Conservation (phyloP, 495 filamentous ascomycete genomes). For the Sabuloglossum arenarium region DNA sequence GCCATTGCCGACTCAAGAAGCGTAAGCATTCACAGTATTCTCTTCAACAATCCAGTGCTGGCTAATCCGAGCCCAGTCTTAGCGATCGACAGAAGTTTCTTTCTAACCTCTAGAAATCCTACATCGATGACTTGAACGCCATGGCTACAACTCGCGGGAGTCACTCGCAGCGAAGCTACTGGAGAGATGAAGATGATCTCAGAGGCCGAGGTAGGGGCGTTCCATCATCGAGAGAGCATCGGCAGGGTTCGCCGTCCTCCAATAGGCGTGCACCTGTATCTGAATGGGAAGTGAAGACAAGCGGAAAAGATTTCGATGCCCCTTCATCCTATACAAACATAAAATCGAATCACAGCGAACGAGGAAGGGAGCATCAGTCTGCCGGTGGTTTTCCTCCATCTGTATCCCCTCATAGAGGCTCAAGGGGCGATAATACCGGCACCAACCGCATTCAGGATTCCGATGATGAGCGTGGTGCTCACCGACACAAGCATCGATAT, state of each 20-base stretch:
- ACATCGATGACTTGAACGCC: neutral
- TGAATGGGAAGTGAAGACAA: constrained; percentile 2
- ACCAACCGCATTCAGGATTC: neutral
- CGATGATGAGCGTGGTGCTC: constrained; percentile 1
- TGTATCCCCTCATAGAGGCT: neutral
- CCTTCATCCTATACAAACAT: neutral
- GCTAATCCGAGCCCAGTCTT: neutral
- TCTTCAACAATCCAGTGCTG: neutral
- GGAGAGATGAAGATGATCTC: neutral
- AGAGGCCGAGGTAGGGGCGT: neutral
- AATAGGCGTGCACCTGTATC: neutral
- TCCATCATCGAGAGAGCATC: neutral
- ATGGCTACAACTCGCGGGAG: neutral
- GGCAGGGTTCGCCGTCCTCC: neutral
- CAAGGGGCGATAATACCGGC: neutral
- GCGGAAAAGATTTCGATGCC: neutral
- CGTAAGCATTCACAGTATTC: neutral
- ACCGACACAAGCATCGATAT: constrained; percentile 4
- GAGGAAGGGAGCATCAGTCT: neutral
- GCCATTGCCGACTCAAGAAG: neutral
- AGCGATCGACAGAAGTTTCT: neutral
- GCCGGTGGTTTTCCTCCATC: neutral
- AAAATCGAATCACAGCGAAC: neutral
- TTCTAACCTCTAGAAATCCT: neutral
- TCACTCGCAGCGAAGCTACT: constrained; percentile 1